Evolutionary conservation across 1,284 basidiomycete genomes (phyloP).

Genomic region (Puccinia horiana): DNA sequence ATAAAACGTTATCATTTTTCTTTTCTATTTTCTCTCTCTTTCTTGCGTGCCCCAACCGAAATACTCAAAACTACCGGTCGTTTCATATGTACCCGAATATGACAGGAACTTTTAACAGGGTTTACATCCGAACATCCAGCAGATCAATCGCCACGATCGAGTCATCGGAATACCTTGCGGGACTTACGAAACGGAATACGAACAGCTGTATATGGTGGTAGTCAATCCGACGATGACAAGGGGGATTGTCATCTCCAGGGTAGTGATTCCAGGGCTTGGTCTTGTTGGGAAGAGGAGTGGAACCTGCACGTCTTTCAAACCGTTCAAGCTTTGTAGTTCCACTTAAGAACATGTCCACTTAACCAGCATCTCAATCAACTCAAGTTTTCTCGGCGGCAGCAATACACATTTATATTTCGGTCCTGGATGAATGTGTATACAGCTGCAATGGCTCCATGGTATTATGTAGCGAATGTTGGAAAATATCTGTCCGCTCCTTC

Average conservation of each 20-base stretch:
- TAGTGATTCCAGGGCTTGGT: slow-evolving; percentile 12
- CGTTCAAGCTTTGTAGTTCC: neutral
- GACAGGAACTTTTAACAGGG: slow-evolving; percentile 20
- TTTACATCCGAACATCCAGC: neutral
- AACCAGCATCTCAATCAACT: too few relatives aligned
- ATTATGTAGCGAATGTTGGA: too few relatives aligned
- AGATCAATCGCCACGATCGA: neutral
- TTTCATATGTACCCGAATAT: neutral
- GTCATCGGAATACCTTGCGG: neutral
- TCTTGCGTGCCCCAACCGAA: neutral
- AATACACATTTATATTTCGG: too few relatives aligned
- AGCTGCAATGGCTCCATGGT: too few relatives aligned
- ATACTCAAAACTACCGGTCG: neutral
- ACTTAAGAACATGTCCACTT: too few relatives aligned
- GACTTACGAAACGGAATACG: slow-evolving; percentile 12
- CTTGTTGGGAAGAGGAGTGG: slow-evolving; percentile 44
- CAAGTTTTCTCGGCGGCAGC: too few relatives aligned
- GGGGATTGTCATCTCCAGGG: neutral
- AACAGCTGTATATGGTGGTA: slow-evolving; percentile 15
- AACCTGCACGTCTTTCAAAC: slow-evolving; percentile 11
- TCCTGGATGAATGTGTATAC: too few relatives aligned
- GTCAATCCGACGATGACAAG: neutral
- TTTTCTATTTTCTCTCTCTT: neutral
- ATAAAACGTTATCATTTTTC: slow-evolving; percentile 51
- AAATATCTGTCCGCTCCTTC: too few relatives aligned